Conservation (phyloP, 2,329 filamentous ascomycete genomes). For the Fusarium dlaminii region DNA sequence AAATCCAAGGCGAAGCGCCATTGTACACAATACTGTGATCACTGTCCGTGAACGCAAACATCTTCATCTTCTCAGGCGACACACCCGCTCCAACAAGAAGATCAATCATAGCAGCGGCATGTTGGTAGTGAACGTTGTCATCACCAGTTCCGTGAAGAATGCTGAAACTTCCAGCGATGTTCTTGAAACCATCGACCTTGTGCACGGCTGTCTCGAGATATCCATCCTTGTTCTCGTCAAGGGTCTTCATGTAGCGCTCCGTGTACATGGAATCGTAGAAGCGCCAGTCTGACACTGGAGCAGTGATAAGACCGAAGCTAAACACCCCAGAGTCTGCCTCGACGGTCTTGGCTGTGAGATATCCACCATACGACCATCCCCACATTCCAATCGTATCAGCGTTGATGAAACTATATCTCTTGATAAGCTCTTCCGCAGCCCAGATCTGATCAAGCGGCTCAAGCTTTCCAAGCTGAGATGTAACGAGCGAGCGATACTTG, state of each 20-base stretch:
- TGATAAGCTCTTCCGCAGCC: slow-evolving; percentile 66
- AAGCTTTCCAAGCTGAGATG: slow-evolving; percentile 67
- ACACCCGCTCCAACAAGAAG: slow-evolving; percentile 68
- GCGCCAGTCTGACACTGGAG: slow-evolving; percentile 74
- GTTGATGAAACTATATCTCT: slow-evolving; percentile 64
- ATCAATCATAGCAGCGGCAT: slow-evolving; percentile 69
- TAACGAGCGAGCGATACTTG: slow-evolving; percentile 66
- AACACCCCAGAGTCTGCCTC: slow-evolving; percentile 70
- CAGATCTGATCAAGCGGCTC: slow-evolving; percentile 75
- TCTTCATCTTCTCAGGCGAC: slow-evolving; percentile 68
- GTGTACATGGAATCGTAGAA: slow-evolving; percentile 79
- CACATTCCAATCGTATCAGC: slow-evolving; percentile 70
- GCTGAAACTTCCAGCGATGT: slow-evolving; percentile 66
- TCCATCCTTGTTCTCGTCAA: slow-evolving; percentile 63
- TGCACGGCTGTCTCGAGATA: slow-evolving; percentile 70
- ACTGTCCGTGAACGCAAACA: slow-evolving; percentile 72
- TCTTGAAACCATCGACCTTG: slow-evolving; percentile 68
- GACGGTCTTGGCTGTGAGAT: slow-evolving; percentile 72
- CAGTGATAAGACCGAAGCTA: slow-evolving; percentile 69
- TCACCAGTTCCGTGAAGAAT: slow-evolving; percentile 74
- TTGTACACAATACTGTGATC: slow-evolving; percentile 71
- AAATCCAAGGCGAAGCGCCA: slow-evolving; percentile 64
- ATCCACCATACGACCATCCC: slow-evolving; percentile 76
- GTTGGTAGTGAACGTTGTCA: slow-evolving; percentile 78
- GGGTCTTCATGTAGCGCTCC: slow-evolving; percentile 76